These are phyloP conservation scores for Wickerhamomyces queroliae DNA, from an alignment of 805 yeast species.

Conservation along the genomic window DNA sequence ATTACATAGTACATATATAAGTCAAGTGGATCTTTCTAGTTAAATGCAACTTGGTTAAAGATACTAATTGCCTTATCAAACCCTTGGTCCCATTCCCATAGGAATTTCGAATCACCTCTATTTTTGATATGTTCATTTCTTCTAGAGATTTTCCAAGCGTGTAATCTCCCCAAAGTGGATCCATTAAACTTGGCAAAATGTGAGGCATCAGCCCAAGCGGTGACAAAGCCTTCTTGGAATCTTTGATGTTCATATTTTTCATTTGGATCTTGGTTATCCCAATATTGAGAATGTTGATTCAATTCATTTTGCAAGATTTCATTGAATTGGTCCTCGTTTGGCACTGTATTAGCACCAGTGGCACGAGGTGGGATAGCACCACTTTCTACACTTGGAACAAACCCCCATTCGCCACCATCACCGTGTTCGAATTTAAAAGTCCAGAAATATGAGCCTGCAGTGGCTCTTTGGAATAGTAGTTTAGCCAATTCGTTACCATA, in stretches of 20 bases:
- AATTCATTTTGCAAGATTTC: constrained; percentile 31
- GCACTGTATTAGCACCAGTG: constrained; percentile 23
- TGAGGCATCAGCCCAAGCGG: constrained; percentile 71
- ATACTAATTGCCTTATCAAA: constrained; percentile 51
- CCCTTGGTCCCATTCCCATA: constrained; percentile 93
- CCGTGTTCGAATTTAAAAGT: constrained; percentile 83
- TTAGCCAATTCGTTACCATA: constrained; percentile 56
- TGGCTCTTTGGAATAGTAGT: constrained; percentile 45
- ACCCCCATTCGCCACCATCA: constrained; percentile 97
- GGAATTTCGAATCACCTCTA: constrained; percentile 48
- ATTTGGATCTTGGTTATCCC: constrained; percentile 54
- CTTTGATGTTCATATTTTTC: constrained; percentile 77
- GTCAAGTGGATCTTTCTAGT: not conserved
- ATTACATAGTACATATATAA: not conserved
- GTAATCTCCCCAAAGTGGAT: constrained; percentile 66
- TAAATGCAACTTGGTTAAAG: not conserved
- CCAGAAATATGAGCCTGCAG: constrained; percentile 84
- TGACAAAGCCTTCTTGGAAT: constrained; percentile 68
- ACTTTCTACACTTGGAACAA: constrained; percentile 63
- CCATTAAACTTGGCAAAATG: constrained; percentile 65
- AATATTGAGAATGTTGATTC: constrained; percentile 53
- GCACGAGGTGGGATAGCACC: constrained; percentile 45
- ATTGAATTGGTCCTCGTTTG: constrained; percentile 37
- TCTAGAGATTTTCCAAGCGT: constrained; percentile 65
- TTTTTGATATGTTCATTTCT: constrained; percentile 49